phyloP scores from a whole-genome alignment of 768 basidiomycete genomes.

The Inosperma sp. region DNA sequence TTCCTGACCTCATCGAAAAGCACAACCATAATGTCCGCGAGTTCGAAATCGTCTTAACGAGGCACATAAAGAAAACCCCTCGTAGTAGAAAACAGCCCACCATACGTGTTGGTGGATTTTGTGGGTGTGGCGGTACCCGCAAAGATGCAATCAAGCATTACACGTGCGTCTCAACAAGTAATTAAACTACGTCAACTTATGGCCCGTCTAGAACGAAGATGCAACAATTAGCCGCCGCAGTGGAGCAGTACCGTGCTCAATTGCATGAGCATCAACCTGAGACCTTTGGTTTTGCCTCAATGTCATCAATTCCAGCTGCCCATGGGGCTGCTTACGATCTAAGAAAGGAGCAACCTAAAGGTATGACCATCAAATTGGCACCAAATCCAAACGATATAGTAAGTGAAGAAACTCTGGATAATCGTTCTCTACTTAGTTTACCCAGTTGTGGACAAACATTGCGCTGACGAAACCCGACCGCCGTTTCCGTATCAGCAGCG shows the following conservation, averaged over 20 bases:
- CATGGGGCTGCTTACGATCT: conserved; percentile 64
- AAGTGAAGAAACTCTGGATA: background rate
- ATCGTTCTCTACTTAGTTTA: background rate
- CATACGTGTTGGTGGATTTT: conserved; percentile 59
- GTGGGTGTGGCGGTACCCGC: conserved; percentile 65
- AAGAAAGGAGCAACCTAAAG: conserved; percentile 53
- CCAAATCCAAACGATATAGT: conserved; percentile 52
- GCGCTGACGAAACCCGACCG: conserved; percentile 49
- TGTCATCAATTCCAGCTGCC: conserved; percentile 66
- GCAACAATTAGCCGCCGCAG: conserved; percentile 47
- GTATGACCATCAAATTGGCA: conserved; percentile 58
- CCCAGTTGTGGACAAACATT: conserved; percentile 75
- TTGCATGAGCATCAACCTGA: conserved; percentile 57
- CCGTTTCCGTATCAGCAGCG: conserved; percentile 49
- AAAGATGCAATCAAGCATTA: conserved; percentile 57
- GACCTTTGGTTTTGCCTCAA: conserved; percentile 74
- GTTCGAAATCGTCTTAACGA: conserved; percentile 69
- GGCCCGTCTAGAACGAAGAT: conserved; percentile 24
- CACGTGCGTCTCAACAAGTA: conserved; percentile 15
- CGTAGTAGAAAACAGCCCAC: conserved; percentile 55
- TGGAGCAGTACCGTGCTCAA: conserved; percentile 55
- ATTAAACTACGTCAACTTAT: background rate
- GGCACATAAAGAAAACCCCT: conserved; percentile 59
- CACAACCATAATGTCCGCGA: conserved; percentile 75
- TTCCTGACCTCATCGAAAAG: conserved; percentile 73